Conservation (phyloP, 1,284 basidiomycete genomes). For the Neolentinus lepideus region DNA sequence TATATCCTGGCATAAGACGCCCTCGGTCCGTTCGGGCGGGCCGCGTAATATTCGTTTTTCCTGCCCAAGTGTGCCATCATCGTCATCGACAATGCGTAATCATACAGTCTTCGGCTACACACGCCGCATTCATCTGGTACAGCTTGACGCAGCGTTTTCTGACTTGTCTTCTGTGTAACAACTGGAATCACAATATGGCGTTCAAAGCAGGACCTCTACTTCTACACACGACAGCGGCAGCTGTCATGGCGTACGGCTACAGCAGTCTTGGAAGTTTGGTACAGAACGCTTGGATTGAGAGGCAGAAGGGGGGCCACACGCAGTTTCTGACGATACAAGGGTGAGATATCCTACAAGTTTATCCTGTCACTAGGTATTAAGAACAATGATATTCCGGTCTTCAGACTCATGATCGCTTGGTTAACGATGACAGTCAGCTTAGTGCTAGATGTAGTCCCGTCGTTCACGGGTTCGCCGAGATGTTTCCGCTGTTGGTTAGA, state of each 20-base stretch:
- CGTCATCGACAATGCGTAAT: constrained; percentile 1
- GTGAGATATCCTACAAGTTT: constrained; percentile 26
- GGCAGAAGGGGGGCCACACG: constrained; percentile 55
- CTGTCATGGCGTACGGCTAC: constrained; percentile 44
- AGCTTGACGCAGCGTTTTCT: background rate
- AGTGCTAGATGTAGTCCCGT: constrained; percentile 42
- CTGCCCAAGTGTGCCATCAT: background rate
- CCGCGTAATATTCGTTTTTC: background rate
- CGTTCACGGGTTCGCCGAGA: constrained; percentile 24
- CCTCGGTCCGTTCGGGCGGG: background rate
- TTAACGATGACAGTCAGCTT: constrained; percentile 45
- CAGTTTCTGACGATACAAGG: constrained; percentile 77
- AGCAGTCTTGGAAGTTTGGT: constrained; percentile 26
- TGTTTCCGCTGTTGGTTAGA: constrained; percentile 12
- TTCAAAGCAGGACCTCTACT: constrained; percentile 10
- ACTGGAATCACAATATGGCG: background rate
- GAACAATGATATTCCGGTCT: background rate
- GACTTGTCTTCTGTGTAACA: background rate
- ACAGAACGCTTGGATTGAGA: constrained; percentile 30
- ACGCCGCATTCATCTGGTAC: background rate
- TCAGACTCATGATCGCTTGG: constrained; percentile 44
- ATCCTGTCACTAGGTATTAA: background rate
- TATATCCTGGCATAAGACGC: no score
- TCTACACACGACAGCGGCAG: constrained; percentile 34
- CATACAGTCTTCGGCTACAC: background rate